A percentile compares a stretch with the other conserved stretches of the same genome.
phyloP scores from a whole-genome alignment of 2,329 filamentous ascomycete genomes.

The Ophiostoma montium region DNA sequence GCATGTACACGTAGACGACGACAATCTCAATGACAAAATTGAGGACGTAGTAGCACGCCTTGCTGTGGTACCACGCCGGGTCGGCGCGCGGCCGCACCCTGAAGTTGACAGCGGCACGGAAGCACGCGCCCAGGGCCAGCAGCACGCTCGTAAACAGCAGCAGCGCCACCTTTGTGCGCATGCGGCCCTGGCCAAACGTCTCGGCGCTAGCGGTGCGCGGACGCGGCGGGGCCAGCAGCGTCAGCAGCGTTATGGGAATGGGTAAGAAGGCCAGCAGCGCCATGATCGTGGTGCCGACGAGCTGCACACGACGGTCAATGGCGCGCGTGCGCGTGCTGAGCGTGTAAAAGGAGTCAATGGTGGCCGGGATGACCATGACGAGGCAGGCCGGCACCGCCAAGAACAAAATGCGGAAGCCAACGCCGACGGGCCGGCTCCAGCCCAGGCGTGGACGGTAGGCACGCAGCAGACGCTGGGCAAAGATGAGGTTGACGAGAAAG shows the following conservation, averaged over 20 bases:
- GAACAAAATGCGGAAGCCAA: constrained; percentile 44
- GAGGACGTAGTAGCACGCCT: constrained; percentile 65
- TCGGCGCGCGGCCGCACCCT: constrained; percentile 31
- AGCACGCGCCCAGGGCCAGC: constrained; percentile 54
- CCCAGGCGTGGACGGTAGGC: constrained; percentile 57
- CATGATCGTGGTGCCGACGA: constrained; percentile 47
- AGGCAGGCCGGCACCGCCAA: constrained; percentile 41
- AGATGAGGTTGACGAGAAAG: constrained; percentile 66
- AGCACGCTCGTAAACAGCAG: constrained; percentile 44
- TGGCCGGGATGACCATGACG: constrained; percentile 49
- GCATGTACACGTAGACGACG: constrained; percentile 51
- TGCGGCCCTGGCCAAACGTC: constrained; percentile 52
- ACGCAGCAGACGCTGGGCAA: constrained; percentile 60
- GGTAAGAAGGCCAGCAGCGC: constrained; percentile 53
- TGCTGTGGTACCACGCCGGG: constrained; percentile 57
- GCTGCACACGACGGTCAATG: constrained; percentile 48
- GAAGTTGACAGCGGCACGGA: constrained; percentile 48
- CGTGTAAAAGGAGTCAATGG: constrained; percentile 55
- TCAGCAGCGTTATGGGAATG: constrained; percentile 36
- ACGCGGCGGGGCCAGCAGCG: constrained; percentile 30
- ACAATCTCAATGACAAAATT: constrained; percentile 62
- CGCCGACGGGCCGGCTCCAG: constrained; percentile 43
- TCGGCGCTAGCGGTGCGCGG: constrained; percentile 25
- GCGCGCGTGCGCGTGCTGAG: constrained; percentile 32
- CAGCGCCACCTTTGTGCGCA: constrained; percentile 52